Conservation (phyloP, 2,329 filamentous ascomycete species). For the Aspergillus bombycis region DNA sequence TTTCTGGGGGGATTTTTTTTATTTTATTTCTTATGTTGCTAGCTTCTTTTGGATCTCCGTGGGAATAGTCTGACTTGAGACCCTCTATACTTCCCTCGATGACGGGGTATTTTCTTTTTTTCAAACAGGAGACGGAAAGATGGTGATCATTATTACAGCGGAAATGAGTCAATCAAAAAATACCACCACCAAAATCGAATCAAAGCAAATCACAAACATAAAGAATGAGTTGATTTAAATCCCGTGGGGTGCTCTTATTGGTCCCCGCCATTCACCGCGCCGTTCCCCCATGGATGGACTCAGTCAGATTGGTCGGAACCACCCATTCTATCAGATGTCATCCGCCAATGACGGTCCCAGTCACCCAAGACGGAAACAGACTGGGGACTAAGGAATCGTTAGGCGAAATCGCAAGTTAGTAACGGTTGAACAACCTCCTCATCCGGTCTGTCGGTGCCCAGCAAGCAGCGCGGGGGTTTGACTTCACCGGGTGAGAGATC, state of each 20-base stretch:
- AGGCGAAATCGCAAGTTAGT: no score
- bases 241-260: neutral
- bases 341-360: neutral
- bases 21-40: neutral
- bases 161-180: neutral
- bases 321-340: neutral
- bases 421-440: constrained; percentile 7
- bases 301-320: constrained; percentile 1
- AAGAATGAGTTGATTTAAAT: neutral
- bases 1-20: neutral
- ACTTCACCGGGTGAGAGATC: constrained; percentile 5
- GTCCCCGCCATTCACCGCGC: neutral
- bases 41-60: neutral
- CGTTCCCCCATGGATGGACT: neutral
- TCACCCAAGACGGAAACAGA: constrained; percentile 7
- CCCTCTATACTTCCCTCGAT: neutral
- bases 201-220: neutral
- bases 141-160: neutral
- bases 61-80: no score
- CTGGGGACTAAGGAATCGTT: neutral
- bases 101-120: neutral
- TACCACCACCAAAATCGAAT: neutral
- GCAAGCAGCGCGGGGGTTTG: constrained; percentile 9
- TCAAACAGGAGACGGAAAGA: neutral
- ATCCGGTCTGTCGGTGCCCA: constrained; percentile 23